These are phyloP conservation scores for Colletotrichum orchidophilum DNA, from an alignment of 2,329 filamentous ascomycete genomes.

Conservation along the genomic window DNA sequence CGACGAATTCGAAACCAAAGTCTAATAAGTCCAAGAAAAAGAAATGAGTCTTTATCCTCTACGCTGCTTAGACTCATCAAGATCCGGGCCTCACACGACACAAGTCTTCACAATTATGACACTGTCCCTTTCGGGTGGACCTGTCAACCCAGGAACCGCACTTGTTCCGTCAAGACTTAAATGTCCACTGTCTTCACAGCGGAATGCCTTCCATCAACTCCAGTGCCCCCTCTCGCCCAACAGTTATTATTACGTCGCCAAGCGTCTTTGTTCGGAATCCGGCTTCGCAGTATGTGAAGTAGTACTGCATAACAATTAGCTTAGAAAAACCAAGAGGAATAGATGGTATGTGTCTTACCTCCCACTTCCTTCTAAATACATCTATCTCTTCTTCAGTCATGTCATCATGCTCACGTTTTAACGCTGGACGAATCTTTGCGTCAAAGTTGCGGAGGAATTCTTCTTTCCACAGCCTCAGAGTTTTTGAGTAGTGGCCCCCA, in stretches of 20 bases:
- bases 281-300: constrained; percentile 80
- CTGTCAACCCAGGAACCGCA: neutral
- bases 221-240: constrained; percentile 70
- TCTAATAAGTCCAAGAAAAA: constrained; percentile 54
- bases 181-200: constrained; percentile 50
- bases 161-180: neutral
- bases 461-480: constrained; percentile 74
- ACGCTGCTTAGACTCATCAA: neutral
- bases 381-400: constrained; percentile 71
- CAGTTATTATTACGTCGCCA: constrained; percentile 77
- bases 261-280: constrained; percentile 77
- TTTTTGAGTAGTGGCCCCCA: constrained; percentile 77
- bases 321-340: constrained; percentile 11
- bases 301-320: constrained; percentile 61
- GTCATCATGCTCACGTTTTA: constrained; percentile 64
- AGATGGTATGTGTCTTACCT: constrained; percentile 53
- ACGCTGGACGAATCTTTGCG: constrained; percentile 65
- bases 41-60: constrained; percentile 42
- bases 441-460: constrained; percentile 72
- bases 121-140: neutral
- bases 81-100: neutral
- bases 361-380: constrained; percentile 77
- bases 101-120: neutral
- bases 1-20: constrained; percentile 42
- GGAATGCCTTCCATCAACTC: constrained; percentile 78